A percentile compares a stretch with the other conserved stretches of the same genome.
Evolutionary conservation across 768 basidiomycete species (phyloP).

Genomic region (Gautieria morchelliformis): DNA sequence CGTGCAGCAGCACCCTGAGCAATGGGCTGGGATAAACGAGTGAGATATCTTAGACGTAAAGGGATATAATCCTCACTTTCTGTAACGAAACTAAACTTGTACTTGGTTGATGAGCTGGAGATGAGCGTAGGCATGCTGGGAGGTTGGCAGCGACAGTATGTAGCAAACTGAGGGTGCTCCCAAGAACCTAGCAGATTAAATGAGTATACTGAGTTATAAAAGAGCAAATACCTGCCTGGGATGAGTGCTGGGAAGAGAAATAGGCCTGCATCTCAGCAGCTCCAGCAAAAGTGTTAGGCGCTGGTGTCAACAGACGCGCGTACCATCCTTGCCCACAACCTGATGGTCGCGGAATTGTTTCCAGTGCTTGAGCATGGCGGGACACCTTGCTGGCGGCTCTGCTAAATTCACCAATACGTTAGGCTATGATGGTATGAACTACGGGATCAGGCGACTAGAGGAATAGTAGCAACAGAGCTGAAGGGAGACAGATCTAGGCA

Average conservation of each 20-base stretch:
- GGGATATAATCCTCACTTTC: neutral
- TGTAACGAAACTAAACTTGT: neutral
- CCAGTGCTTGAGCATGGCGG: too few species aligned
- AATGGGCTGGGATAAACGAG: neutral
- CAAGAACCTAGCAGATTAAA: neutral
- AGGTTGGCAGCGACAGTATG: neutral
- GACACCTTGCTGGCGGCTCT: too few species aligned
- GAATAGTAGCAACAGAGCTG: too few species aligned
- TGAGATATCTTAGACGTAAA: neutral
- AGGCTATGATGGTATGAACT: too few species aligned
- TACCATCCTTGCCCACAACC: neutral
- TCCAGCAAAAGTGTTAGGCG: neutral
- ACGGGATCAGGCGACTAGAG: too few species aligned
- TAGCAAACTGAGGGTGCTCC: constrained; percentile 3
- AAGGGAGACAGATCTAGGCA: too few species aligned
- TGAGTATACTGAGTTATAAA: neutral
- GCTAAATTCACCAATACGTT: too few species aligned
- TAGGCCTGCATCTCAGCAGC: constrained; percentile 5
- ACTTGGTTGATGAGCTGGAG: neutral
- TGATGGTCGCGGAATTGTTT: too few species aligned
- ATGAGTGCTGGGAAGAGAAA: neutral
- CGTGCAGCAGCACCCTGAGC: neutral
- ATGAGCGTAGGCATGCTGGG: neutral
- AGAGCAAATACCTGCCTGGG: neutral
- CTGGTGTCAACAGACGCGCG: neutral